Evolutionary conservation across 805 yeast species (phyloP).

Genomic region (Ogataea trehalophila): DNA sequence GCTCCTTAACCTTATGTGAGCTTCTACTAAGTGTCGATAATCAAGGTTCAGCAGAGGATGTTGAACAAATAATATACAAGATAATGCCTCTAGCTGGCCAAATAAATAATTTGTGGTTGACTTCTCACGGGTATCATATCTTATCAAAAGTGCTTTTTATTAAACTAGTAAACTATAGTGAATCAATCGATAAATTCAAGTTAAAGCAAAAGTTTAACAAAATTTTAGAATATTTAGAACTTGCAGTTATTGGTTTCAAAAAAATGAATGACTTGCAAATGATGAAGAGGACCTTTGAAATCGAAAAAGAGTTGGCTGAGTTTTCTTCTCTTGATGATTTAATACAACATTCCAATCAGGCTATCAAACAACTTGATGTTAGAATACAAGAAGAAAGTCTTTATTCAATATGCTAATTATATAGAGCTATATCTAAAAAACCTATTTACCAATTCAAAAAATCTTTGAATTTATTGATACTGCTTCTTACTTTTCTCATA

Average conservation of each 20-base stretch:
- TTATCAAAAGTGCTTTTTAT: constrained; percentile 26
- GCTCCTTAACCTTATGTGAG: constrained; percentile 40
- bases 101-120: constrained; percentile 34
- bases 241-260: constrained; percentile 42
- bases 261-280: constrained; percentile 33
- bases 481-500: constrained; percentile 20
- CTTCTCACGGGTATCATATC: constrained; percentile 34
- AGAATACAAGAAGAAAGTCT: constrained; percentile 27
- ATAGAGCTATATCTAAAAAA: too few relatives aligned
- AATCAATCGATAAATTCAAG: not conserved
- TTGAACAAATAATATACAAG: constrained; percentile 34
- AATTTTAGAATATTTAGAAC: constrained; percentile 35
- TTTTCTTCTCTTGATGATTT: constrained; percentile 28
- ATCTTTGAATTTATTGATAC: constrained; percentile 6
- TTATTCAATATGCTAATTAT: constrained; percentile 15
- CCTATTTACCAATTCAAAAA: constrained; percentile 20
- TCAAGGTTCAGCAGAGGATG: constrained; percentile 32
- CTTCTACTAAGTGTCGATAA: constrained; percentile 37
- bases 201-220: constrained; percentile 21
- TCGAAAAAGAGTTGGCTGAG: constrained; percentile 36
- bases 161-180: constrained; percentile 6
- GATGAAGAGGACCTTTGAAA: constrained; percentile 35
- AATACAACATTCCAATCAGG: constrained; percentile 27
- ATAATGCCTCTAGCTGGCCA: constrained; percentile 42
- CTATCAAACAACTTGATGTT: constrained; percentile 26